Evolutionary conservation across 2,329 filamentous ascomycete species (phyloP).

Genomic region (Elsinoe ampelina): DNA sequence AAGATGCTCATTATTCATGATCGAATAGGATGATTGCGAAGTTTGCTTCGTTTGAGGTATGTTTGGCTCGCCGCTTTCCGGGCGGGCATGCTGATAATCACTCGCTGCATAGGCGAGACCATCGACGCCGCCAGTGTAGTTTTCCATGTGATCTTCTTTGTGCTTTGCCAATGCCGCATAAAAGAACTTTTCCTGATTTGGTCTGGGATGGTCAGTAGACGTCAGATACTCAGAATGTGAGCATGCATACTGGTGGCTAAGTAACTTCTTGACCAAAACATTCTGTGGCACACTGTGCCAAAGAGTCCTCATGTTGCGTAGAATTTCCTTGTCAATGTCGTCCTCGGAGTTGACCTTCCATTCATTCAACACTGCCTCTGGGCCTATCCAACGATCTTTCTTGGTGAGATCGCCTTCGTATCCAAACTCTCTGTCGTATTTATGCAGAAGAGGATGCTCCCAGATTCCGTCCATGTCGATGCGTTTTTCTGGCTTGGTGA

Average conservation of each 20-base stretch:
- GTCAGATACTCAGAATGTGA: background rate
- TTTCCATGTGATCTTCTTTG: slow-evolving; percentile 73
- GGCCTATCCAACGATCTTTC: slow-evolving; percentile 41
- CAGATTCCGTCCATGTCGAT: slow-evolving; percentile 76
- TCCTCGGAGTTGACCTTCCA: slow-evolving; percentile 52
- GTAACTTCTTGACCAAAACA: slow-evolving; percentile 59
- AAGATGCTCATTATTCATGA: slow-evolving; percentile 46
- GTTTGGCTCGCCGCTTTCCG: slow-evolving; percentile 26
- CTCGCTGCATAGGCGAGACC: slow-evolving; percentile 71
- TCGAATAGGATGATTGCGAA: slow-evolving; percentile 47
- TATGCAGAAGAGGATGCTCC: slow-evolving; percentile 75
- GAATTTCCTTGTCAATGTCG: slow-evolving; percentile 70
- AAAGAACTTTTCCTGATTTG: slow-evolving; percentile 88
- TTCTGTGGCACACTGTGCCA: slow-evolving; percentile 81
- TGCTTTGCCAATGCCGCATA: slow-evolving; percentile 79
- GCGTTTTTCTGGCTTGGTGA: slow-evolving; percentile 66
- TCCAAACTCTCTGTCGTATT: slow-evolving; percentile 65
- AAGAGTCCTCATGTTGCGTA: slow-evolving; percentile 78
- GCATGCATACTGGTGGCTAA: slow-evolving; percentile 34
- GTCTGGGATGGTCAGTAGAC: slow-evolving; percentile 36
- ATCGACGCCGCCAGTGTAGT: slow-evolving; percentile 62
- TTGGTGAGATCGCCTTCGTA: slow-evolving; percentile 49
- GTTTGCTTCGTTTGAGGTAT: slow-evolving; percentile 31
- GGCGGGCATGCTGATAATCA: slow-evolving; percentile 71
- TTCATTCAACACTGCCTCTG: slow-evolving; percentile 49